Evolutionary conservation across 78 protist genomes (phyloP).

Genomic region (Dictyostelium capitatum): DNA sequence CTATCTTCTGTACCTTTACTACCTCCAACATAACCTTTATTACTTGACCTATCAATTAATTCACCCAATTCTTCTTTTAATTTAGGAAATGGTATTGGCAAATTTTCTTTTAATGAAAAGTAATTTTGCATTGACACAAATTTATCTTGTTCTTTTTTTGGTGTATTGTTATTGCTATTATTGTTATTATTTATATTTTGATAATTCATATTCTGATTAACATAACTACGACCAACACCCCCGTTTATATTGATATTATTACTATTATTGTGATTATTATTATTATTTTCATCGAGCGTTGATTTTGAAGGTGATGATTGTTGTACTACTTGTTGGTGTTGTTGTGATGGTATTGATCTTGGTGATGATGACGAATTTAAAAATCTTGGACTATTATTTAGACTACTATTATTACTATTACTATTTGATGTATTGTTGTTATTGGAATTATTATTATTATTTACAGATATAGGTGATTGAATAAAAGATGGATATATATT

Average conservation of each 20-base stretch:
- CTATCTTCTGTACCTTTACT: background rate
- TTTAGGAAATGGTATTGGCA: conserved; percentile 61
- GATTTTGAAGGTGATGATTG: background rate
- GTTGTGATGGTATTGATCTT: background rate
- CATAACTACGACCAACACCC: no score
- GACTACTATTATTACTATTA: conserved; percentile 29
- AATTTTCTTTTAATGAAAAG: conserved; percentile 14
- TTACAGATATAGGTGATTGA: background rate
- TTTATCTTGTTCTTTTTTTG: background rate
- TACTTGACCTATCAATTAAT: conserved; percentile 6
- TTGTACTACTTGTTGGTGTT: background rate
- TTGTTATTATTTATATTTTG: background rate
- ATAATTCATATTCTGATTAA: background rate
- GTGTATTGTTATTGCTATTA: background rate
- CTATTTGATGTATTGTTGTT: background rate
- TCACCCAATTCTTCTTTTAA: background rate
- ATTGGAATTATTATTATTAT: background rate
- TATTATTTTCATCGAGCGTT: background rate
- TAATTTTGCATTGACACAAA: background rate
- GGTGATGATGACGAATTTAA: background rate
- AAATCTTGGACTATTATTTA: conserved; percentile 5
- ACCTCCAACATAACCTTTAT: background rate
- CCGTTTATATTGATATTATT: background rate
- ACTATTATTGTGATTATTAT: background rate
- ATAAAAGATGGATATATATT: background rate